phyloP scores from a whole-genome alignment of 1,284 basidiomycete species.

The Trametes hirsuta region DNA sequence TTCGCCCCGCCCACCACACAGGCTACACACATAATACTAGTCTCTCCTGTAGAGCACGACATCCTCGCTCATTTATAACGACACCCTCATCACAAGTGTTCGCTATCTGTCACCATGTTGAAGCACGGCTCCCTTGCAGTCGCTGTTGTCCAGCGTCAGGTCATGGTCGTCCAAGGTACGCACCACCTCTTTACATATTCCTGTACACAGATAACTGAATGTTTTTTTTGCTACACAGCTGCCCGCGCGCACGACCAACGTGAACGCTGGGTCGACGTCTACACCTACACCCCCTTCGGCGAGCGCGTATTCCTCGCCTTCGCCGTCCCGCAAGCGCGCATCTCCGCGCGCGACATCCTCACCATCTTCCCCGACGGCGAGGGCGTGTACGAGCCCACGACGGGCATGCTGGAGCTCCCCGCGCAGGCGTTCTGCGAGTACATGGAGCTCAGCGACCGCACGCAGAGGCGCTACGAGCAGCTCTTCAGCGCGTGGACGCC shows the following conservation, averaged over 20 bases:
- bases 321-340: conserved; percentile 59
- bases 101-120: conserved; percentile 41
- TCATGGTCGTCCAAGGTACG: conserved; percentile 67
- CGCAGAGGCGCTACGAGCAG: conserved; percentile 53
- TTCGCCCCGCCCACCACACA: not conserved
- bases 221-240: conserved; percentile 38
- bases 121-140: conserved; percentile 62
- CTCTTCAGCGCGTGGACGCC: conserved; percentile 37
- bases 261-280: conserved; percentile 64
- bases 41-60: not conserved
- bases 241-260: conserved; percentile 51
- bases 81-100: conserved; percentile 1
- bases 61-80: not conserved
- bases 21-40: not conserved
- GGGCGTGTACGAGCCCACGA: conserved; percentile 38
- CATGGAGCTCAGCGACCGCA: conserved; percentile 49
- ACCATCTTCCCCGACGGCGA: conserved; percentile 53
- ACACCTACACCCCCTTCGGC: conserved; percentile 62
- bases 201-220: not conserved
- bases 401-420: conserved; percentile 65
- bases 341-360: conserved; percentile 57
- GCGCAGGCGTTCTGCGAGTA: conserved; percentile 57
- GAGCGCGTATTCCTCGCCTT: conserved; percentile 63
- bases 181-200: not conserved
- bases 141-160: conserved; percentile 64